These are phyloP conservation scores for Fusarium irregulare DNA, from an alignment of 2,329 filamentous ascomycete species.

Conservation along the genomic window DNA sequence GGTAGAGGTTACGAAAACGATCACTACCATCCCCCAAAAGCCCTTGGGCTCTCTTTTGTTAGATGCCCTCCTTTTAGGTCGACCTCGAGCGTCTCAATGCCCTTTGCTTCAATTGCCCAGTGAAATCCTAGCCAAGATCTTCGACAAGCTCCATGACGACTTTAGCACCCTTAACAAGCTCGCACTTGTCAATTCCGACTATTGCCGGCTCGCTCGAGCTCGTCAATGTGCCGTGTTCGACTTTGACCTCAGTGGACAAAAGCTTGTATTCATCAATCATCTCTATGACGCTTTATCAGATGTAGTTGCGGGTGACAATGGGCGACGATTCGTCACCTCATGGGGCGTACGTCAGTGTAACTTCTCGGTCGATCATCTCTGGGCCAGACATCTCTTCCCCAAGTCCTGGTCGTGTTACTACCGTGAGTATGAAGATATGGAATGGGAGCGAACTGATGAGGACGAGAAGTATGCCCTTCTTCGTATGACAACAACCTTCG, in stretches of 20 bases:
- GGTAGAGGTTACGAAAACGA: not conserved
- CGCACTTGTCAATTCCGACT: constrained; percentile 33
- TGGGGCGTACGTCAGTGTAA: too few relatives aligned
- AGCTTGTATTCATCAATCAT: not conserved
- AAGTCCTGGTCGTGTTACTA: too few relatives aligned
- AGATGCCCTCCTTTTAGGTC: not conserved
- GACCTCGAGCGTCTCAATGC: not conserved
- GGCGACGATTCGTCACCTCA: not conserved
- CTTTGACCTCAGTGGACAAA: constrained; percentile 23
- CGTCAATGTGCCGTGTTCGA: constrained; percentile 23
- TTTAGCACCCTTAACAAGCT: not conserved
- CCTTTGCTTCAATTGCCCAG: not conserved
- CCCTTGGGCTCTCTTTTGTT: not conserved
- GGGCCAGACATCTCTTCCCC: too few relatives aligned
- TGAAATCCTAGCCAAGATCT: not conserved
- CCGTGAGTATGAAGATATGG: too few relatives aligned
- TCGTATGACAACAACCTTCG: too few relatives aligned
- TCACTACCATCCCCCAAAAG: not conserved
- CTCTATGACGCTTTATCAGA: too few relatives aligned
- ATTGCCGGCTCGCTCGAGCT: constrained; percentile 20
- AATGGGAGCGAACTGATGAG: too few relatives aligned
- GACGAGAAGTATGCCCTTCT: too few relatives aligned
- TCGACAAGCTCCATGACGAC: not conserved
- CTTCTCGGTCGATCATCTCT: too few relatives aligned
- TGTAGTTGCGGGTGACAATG: too few relatives aligned